These are phyloP conservation scores for Phaeosphaeriaceae sp. DNA, from an alignment of 2,329 filamentous ascomycete genomes.

Conservation along the genomic window DNA sequence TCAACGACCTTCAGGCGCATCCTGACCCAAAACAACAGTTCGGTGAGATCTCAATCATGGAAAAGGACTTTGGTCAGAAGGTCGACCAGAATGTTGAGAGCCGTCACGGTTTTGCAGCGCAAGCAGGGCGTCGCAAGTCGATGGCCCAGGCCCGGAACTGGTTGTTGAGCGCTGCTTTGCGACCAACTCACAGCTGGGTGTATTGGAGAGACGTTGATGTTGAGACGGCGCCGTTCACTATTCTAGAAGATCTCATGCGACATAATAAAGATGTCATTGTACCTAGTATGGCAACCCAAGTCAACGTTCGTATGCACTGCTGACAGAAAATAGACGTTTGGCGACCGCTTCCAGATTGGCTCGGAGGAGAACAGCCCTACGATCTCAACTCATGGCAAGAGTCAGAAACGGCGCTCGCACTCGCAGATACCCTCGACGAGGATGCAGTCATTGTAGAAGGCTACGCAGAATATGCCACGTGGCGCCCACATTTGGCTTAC, in stretches of 20 bases:
- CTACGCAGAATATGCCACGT: conserved; percentile 98
- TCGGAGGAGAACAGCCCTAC: conserved; percentile 97
- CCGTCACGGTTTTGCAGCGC: conserved; percentile 94
- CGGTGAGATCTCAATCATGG: conserved; percentile 95
- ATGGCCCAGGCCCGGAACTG: conserved; percentile 99
- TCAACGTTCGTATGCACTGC: conserved; percentile 1
- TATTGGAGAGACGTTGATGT: conserved; percentile 99
- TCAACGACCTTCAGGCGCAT: conserved; percentile 81
- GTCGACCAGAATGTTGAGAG: conserved; percentile 98
- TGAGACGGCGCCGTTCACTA: conserved; percentile 94
- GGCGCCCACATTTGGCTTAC: conserved; percentile 96
- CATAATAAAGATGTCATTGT: conserved; percentile 99
- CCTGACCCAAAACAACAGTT: conserved; percentile 81
- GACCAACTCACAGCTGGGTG: conserved; percentile 97
- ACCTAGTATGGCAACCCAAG: conserved; percentile 74
- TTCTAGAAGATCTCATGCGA: conserved; percentile 96
- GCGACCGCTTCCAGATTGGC: conserved; percentile 98
- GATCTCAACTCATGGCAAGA: conserved; percentile 99
- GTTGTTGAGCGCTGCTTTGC: conserved; percentile 89
- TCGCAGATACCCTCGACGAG: conserved; percentile 94
- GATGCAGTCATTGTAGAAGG: conserved; percentile 99
- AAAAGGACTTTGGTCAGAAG: conserved; percentile 98
- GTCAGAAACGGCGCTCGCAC: conserved; percentile 90
- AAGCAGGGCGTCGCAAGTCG: conserved; percentile 89
- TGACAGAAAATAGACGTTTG: conserved; percentile 70